phyloP scores from a whole-genome alignment of 2,329 filamentous ascomycete species.

The Fusarium armeniacum region DNA sequence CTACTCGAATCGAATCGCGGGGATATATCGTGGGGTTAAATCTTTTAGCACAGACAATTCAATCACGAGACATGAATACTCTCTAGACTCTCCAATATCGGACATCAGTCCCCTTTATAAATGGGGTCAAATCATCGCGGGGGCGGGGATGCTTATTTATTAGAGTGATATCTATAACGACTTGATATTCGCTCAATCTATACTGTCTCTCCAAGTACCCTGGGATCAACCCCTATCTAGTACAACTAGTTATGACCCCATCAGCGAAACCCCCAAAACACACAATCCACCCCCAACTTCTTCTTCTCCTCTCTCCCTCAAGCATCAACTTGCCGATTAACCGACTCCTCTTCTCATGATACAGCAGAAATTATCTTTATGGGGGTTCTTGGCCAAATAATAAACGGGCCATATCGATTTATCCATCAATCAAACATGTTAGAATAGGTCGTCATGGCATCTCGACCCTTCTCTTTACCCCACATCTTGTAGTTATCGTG shows the following conservation, averaged over 20 bases:
- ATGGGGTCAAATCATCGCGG: conserved; percentile 26
- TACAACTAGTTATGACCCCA: neutral
- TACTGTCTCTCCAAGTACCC: neutral
- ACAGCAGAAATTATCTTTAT: conserved; percentile 25
- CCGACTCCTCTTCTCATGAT: conserved; percentile 37
- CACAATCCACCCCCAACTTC: conserved; percentile 36
- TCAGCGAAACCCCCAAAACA: conserved; percentile 23
- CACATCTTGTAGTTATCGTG: conserved; percentile 31
- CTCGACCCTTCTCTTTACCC: conserved; percentile 41
- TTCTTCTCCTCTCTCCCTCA: conserved; percentile 20
- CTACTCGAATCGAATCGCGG: conserved; percentile 26
- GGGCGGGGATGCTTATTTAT: conserved; percentile 29
- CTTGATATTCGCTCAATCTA: neutral
- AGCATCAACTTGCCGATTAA: conserved; percentile 24
- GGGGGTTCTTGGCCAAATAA: conserved; percentile 24
- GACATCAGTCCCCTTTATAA: neutral
- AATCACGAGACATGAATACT: neutral
- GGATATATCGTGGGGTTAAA: conserved; percentile 29
- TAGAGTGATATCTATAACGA: conserved; percentile 8
- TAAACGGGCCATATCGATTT: conserved; percentile 34
- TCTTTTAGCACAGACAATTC: neutral
- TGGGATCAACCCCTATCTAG: neutral
- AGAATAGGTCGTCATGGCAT: conserved; percentile 37
- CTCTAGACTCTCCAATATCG: conserved; percentile 5
- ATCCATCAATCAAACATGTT: conserved; percentile 44